A percentile compares a stretch with the other conserved stretches of the same genome.
phyloP scores from a whole-genome alignment of 805 yeast species.

The Candida peoriensis region DNA sequence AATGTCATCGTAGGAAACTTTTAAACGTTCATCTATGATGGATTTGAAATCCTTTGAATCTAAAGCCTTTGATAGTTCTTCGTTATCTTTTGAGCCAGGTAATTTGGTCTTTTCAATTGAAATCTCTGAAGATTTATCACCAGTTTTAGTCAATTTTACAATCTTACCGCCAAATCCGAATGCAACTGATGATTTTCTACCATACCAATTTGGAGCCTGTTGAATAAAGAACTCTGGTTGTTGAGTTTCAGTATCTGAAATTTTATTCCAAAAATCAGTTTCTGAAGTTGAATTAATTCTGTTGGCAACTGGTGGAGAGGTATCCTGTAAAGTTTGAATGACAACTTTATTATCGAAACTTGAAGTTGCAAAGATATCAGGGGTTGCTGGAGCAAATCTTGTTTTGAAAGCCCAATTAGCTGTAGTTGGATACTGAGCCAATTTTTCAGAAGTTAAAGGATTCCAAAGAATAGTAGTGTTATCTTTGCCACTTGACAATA shows the following conservation, averaged over 20 bases:
- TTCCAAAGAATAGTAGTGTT: constrained; percentile 88
- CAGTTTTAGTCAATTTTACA: constrained; percentile 45
- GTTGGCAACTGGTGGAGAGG: constrained; percentile 50
- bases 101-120: constrained; percentile 35
- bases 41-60: constrained; percentile 46
- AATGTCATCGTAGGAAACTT: constrained; percentile 31
- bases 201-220: constrained; percentile 91
- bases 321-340: constrained; percentile 86
- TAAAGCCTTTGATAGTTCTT: constrained; percentile 51
- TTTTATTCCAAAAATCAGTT: constrained; percentile 81
- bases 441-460: constrained; percentile 63
- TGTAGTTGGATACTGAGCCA: constrained; percentile 87
- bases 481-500: constrained; percentile 91
- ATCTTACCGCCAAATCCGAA: constrained; percentile 96
- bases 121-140: constrained; percentile 36
- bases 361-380: constrained; percentile 85
- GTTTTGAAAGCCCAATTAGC: constrained; percentile 94
- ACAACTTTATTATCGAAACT: constrained; percentile 80
- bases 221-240: constrained; percentile 65
- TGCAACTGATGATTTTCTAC: constrained; percentile 62
- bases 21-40: constrained; percentile 51
- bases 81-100: constrained; percentile 32
- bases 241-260: constrained; percentile 61
- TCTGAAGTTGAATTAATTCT: constrained; percentile 45
- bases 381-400: constrained; percentile 79